phyloP scores from a whole-genome alignment of 805 yeast genomes.

The Candida ascalaphidarum region DNA sequence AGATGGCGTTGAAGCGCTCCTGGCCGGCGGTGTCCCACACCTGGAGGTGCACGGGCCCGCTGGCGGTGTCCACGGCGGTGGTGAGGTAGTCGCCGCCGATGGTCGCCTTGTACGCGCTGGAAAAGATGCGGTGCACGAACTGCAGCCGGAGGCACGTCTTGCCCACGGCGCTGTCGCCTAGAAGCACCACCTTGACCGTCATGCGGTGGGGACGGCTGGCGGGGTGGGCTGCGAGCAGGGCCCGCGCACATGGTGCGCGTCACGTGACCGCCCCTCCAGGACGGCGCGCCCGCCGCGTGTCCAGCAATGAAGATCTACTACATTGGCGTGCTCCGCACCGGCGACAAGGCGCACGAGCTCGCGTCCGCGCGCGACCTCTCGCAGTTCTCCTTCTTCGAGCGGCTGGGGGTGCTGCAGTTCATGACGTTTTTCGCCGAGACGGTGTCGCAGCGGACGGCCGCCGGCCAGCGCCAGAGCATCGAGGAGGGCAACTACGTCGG shows the following conservation, averaged over 20 bases:
- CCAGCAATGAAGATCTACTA: slow-evolving; percentile 77
- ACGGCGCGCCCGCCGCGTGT: too few relatives aligned
- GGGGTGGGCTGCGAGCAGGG: too few relatives aligned
- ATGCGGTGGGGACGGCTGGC: not conserved
- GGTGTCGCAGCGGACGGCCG: slow-evolving; percentile 75
- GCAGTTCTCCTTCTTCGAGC: slow-evolving; percentile 84
- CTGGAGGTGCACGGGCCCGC: slow-evolving; percentile 35
- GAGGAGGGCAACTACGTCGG: slow-evolving; percentile 90
- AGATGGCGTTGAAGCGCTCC: slow-evolving; percentile 39
- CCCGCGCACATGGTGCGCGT: too few relatives aligned
- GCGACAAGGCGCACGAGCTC: slow-evolving; percentile 64
- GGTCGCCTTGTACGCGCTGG: slow-evolving; percentile 50
- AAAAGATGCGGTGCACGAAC: slow-evolving; percentile 45
- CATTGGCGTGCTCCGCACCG: slow-evolving; percentile 74
- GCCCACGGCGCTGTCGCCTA: slow-evolving; percentile 56
- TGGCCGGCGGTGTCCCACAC: slow-evolving; percentile 48
- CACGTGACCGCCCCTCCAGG: too few relatives aligned
- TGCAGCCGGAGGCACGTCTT: slow-evolving; percentile 50
- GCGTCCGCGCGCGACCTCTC: slow-evolving; percentile 75
- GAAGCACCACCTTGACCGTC: slow-evolving; percentile 40
- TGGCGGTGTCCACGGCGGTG: slow-evolving; percentile 15
- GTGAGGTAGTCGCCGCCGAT: slow-evolving; percentile 54
- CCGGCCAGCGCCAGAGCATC: slow-evolving; percentile 90
- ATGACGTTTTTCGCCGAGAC: slow-evolving; percentile 93
- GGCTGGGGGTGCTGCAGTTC: slow-evolving; percentile 75